Percentiles rank a stretch among this genome's conserved stretches.
Conservation (phyloP, 495 filamentous ascomycete genomes). For the Xylaria palmicola region DNA sequence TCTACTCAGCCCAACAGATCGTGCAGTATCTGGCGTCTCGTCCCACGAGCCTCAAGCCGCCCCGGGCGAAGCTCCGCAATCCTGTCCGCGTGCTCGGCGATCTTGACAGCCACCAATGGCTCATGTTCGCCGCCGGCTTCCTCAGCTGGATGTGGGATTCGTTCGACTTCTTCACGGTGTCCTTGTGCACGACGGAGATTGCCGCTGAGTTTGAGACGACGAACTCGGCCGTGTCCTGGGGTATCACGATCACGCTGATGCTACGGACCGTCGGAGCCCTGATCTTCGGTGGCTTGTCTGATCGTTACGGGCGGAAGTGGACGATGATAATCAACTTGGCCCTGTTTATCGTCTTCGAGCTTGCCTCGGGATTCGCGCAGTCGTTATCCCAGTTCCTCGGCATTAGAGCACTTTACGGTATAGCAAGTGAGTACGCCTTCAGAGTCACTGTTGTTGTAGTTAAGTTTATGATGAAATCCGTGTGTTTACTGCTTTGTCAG, state of each 20-base stretch:
- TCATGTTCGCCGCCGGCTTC: slow-evolving; percentile 73
- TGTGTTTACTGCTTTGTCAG: too few species aligned
- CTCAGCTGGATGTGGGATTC: slow-evolving; percentile 76
- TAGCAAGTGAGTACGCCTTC: slow-evolving; percentile 52
- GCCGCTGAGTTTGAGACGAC: slow-evolving; percentile 63
- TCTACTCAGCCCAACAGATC: slow-evolving; percentile 13
- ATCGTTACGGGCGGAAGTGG: slow-evolving; percentile 81
- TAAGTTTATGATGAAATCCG: neutral
- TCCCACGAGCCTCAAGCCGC: slow-evolving; percentile 67
- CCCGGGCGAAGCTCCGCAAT: slow-evolving; percentile 69
- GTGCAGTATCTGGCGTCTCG: slow-evolving; percentile 64
- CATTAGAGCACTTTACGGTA: slow-evolving; percentile 75
- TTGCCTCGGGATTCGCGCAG: slow-evolving; percentile 70
- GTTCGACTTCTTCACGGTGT: slow-evolving; percentile 86
- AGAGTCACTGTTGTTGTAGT: too few species aligned
- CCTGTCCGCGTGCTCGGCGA: slow-evolving; percentile 64
- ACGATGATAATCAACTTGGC: slow-evolving; percentile 76
- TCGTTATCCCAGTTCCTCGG: slow-evolving; percentile 75
- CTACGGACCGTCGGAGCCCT: slow-evolving; percentile 67
- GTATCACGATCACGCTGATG: slow-evolving; percentile 80
- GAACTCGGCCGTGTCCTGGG: slow-evolving; percentile 80
- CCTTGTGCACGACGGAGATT: slow-evolving; percentile 65
- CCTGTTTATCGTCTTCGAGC: slow-evolving; percentile 74
- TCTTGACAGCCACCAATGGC: slow-evolving; percentile 74
- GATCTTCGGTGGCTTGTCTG: slow-evolving; percentile 68